Conservation (phyloP, 371 early-diverging fungal species). For the Syncephalastrum contaminatum region DNA sequence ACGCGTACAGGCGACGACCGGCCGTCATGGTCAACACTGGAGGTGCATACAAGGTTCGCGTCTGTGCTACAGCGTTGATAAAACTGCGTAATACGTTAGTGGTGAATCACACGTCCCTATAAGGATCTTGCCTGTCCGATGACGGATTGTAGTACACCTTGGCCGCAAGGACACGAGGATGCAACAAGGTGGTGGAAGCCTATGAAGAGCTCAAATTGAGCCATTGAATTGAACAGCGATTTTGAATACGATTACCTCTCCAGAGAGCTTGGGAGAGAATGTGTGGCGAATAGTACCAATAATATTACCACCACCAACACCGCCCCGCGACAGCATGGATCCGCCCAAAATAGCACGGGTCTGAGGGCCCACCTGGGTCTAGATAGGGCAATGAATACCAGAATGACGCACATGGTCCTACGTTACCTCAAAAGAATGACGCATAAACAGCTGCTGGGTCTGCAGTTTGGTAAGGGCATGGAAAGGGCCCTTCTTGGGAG, state of each 20-base stretch:
- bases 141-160: constrained; percentile 73
- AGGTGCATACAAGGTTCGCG: constrained; percentile 56
- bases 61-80: constrained; percentile 55
- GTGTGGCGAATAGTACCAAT: constrained; percentile 74
- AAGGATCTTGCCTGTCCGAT: constrained; percentile 51
- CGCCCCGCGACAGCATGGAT: constrained; percentile 68
- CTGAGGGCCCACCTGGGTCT: constrained; percentile 72
- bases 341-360: constrained; percentile 68
- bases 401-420: not conserved
- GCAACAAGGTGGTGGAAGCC: constrained; percentile 61
- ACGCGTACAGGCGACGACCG: constrained; percentile 61
- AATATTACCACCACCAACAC: constrained; percentile 78
- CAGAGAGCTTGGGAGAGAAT: constrained; percentile 67
- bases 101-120: not conserved
- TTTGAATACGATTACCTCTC: constrained; percentile 50
- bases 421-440: constrained; percentile 83
- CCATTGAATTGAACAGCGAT: not conserved
- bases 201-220: constrained; percentile 8
- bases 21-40: constrained; percentile 65
- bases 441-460: constrained; percentile 71
- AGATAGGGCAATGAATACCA: not conserved
- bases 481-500: constrained; percentile 22
- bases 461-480: constrained; percentile 51
- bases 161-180: constrained; percentile 54
- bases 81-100: constrained; percentile 43